These are phyloP conservation scores for Magnaporthiopsis poae DNA, from an alignment of 2,329 filamentous ascomycete genomes.

Conservation along the genomic window DNA sequence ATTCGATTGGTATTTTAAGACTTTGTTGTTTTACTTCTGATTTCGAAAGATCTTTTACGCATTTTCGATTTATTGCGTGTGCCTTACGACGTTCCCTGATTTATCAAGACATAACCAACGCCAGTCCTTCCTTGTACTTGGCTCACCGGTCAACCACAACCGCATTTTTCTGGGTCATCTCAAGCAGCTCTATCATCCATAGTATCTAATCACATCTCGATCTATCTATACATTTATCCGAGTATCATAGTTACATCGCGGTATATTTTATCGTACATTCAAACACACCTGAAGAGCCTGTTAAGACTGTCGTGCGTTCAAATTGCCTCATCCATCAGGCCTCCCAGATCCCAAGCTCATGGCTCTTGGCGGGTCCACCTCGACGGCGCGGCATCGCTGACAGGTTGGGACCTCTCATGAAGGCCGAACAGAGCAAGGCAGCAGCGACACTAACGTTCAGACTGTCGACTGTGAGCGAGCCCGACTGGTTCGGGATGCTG, in stretches of 20 bases:
- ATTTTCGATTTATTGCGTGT: too few relatives aligned
- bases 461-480: constrained; percentile 61
- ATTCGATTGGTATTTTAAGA: too few relatives aligned
- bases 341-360: constrained; percentile 12
- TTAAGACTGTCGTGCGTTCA: background rate
- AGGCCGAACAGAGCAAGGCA: constrained; percentile 62
- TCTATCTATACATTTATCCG: background rate
- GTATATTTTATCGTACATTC: background rate
- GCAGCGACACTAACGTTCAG: constrained; percentile 88
- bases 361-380: background rate
- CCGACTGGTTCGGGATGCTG: constrained; percentile 51
- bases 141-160: too few relatives aligned
- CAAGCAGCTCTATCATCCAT: background rate
- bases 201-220: background rate
- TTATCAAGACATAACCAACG: too few relatives aligned
- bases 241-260: background rate
- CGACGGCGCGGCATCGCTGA: background rate
- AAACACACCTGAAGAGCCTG: background rate
- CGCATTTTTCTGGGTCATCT: too few relatives aligned
- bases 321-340: constrained; percentile 13
- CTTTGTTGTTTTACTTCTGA: too few relatives aligned
- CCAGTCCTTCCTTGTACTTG: too few relatives aligned
- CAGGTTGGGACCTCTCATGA: constrained; percentile 39
- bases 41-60: too few relatives aligned
- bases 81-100: too few relatives aligned